Conservation (phyloP, 495 filamentous ascomycete genomes). For the Bacidia rubella region DNA sequence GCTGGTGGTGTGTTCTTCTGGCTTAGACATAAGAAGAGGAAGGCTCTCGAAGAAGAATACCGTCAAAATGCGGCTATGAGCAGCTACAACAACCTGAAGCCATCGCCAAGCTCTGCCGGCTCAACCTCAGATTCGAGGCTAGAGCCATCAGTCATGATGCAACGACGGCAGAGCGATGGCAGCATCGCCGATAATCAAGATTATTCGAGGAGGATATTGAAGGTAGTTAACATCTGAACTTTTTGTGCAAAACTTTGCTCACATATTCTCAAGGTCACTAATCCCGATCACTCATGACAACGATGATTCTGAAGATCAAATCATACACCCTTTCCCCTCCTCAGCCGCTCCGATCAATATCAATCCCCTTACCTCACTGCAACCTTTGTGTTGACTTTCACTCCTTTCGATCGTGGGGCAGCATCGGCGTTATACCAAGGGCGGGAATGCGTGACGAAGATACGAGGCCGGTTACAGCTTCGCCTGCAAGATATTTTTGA, state of each 20-base stretch:
- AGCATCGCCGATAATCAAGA: slow-evolving; percentile 97
- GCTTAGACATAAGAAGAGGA: slow-evolving; percentile 58
- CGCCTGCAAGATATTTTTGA: background rate
- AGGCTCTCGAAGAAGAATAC: slow-evolving; percentile 67
- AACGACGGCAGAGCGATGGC: slow-evolving; percentile 83
- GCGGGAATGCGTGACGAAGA: slow-evolving; percentile 8
- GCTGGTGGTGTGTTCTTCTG: slow-evolving; percentile 60
- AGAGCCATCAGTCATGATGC: slow-evolving; percentile 71
- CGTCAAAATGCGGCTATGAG: slow-evolving; percentile 47
- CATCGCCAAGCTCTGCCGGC: slow-evolving; percentile 42
- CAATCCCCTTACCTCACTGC: background rate
- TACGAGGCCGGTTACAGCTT: slow-evolving; percentile 6
- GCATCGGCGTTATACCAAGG: background rate
- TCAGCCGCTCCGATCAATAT: background rate
- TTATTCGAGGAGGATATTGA: slow-evolving; percentile 89
- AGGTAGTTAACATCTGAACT: slow-evolving; percentile 50
- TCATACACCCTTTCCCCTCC: background rate
- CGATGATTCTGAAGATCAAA: background rate
- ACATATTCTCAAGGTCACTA: no score
- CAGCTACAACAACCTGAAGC: slow-evolving; percentile 54
- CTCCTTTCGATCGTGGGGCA: background rate
- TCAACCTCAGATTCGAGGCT: slow-evolving; percentile 72
- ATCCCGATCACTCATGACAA: slow-evolving; percentile 27
- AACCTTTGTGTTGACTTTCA: background rate
- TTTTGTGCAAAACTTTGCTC: no score